phyloP scores from a whole-genome alignment of 2,329 filamentous ascomycete species.

The Pestalotiopsis sp. region DNA sequence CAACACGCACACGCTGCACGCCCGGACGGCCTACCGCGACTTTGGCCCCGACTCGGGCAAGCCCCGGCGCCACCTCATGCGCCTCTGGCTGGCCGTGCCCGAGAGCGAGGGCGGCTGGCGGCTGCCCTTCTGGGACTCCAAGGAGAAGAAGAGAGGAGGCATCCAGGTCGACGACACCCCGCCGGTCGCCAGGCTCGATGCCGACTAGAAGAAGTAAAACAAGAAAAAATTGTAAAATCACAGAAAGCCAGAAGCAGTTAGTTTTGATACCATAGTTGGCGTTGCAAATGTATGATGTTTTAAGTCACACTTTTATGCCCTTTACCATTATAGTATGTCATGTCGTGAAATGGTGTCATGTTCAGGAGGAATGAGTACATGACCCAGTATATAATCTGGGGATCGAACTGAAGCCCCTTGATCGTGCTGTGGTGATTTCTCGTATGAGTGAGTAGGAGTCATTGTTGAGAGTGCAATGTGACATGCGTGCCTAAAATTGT shows the following conservation, averaged over 20 bases:
- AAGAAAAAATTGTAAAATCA: slow-evolving; percentile 2
- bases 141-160: slow-evolving; percentile 85
- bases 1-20: slow-evolving; percentile 81
- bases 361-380: too few relatives aligned
- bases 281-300: background rate
- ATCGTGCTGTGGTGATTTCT: too few relatives aligned
- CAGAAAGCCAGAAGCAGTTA: background rate
- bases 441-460: too few relatives aligned
- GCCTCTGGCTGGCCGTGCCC: slow-evolving; percentile 83
- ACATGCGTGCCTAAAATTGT: background rate
- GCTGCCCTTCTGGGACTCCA: slow-evolving; percentile 78
- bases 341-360: too few relatives aligned
- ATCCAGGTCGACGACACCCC: slow-evolving; percentile 84
- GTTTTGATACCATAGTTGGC: background rate
- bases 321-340: background rate
- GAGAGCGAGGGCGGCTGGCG: slow-evolving; percentile 85
- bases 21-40: slow-evolving; percentile 79
- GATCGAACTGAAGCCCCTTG: too few relatives aligned
- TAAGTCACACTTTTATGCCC: background rate
- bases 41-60: slow-evolving; percentile 60
- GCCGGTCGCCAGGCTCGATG: slow-evolving; percentile 76
- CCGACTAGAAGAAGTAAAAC: slow-evolving; percentile 56
- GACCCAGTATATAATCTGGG: too few relatives aligned
- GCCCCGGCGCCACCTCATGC: slow-evolving; percentile 77
- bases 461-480: background rate